These are phyloP conservation scores for Lachnellula subtilissima DNA, from an alignment of 2,329 filamentous ascomycete species.

Conservation along the genomic window DNA sequence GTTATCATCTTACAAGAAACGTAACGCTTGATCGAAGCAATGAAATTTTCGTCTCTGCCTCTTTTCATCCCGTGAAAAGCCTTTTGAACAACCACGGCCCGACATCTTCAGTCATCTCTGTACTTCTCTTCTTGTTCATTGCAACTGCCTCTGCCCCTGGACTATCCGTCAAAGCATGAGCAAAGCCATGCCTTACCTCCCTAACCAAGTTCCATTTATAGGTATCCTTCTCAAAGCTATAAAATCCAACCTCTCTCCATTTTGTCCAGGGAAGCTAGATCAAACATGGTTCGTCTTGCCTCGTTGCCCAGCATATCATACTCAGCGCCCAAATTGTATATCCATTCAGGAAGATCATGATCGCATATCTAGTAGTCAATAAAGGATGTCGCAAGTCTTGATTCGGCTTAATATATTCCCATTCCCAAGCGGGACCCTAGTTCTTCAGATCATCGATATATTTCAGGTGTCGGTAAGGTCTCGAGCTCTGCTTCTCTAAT, in stretches of 20 bases:
- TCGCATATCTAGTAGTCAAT: constrained; percentile 21
- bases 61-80: constrained; percentile 8
- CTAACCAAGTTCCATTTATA: constrained; percentile 18
- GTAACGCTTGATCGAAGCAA: no score
- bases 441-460: constrained; percentile 15
- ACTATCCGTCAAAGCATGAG: constrained; percentile 14
- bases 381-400: constrained; percentile 23
- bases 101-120: constrained; percentile 13
- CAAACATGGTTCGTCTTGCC: constrained; percentile 12
- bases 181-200: constrained; percentile 19
- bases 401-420: constrained; percentile 21
- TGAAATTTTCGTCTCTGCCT: no score
- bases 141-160: constrained; percentile 10
- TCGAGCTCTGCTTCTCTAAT: constrained; percentile 27
- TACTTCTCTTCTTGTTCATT: constrained; percentile 5
- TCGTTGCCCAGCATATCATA: constrained; percentile 20
- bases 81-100: constrained; percentile 18
- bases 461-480: constrained; percentile 31
- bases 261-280: constrained; percentile 12
- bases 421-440: constrained; percentile 20
- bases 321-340: constrained; percentile 17
- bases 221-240: constrained; percentile 16
- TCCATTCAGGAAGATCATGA: constrained; percentile 19
- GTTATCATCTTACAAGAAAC: no score
- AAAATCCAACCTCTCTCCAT: constrained; percentile 1